Conservation (phyloP, 352 stramenopile genomes). For the Hyphochytrium catenoides region DNA sequence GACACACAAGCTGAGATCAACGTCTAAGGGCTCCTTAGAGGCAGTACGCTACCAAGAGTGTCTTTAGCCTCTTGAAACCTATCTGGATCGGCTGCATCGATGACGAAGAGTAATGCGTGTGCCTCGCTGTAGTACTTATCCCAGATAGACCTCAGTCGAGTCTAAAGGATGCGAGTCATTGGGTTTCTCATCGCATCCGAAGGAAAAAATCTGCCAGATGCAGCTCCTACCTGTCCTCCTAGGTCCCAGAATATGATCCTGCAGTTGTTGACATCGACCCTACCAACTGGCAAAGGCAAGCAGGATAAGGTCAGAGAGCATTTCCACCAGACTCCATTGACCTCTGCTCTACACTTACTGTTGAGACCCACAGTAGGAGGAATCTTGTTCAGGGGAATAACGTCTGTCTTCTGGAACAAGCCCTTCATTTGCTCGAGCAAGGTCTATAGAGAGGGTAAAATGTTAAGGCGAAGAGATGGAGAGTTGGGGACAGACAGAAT, state of each 20-base stretch:
- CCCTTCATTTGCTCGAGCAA: constrained; percentile 68
- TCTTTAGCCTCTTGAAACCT: constrained; percentile 66
- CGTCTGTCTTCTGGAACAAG: constrained; percentile 60
- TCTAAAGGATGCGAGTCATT: too few relatives aligned
- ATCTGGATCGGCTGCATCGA: constrained; percentile 53
- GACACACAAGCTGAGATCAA: not conserved
- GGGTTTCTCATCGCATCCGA: constrained; percentile 16
- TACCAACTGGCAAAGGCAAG: constrained; percentile 17
- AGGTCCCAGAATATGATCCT: constrained; percentile 76
- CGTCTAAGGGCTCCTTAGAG: not conserved
- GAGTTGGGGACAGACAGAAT: not conserved
- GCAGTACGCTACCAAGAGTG: constrained; percentile 29
- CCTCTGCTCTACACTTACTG: constrained; percentile 14
- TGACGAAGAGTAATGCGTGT: constrained; percentile 68
- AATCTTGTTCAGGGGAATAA: constrained; percentile 71
- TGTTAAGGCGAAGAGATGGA: not conserved
- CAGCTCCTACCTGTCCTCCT: constrained; percentile 37
- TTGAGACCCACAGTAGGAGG: constrained; percentile 71
- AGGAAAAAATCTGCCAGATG: not conserved
- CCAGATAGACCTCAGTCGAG: constrained; percentile 67
- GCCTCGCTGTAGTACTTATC: constrained; percentile 81
- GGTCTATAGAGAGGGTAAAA: constrained; percentile 19
- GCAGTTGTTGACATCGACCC: constrained; percentile 50
- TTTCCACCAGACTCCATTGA: not conserved
- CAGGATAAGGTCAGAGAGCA: not conserved